Evolutionary conservation across 2,329 filamentous ascomycete species (phyloP).

Genomic region (Aureobasidium sp.): DNA sequence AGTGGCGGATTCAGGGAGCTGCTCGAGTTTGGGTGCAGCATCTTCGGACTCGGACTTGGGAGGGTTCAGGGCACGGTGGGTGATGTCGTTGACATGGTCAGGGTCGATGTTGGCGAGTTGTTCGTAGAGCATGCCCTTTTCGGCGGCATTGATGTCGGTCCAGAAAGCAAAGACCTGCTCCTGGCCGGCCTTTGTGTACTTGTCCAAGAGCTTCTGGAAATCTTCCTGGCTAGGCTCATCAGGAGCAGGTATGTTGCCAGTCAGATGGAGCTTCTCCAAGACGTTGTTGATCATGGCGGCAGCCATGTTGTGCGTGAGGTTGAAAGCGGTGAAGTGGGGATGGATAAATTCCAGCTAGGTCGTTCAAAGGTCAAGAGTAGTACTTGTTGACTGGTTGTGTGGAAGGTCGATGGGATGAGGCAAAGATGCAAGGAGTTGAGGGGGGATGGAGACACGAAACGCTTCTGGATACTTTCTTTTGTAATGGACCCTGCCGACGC

Average conservation of each 20-base stretch:
- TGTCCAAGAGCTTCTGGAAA: conserved; percentile 57
- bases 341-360: not conserved
- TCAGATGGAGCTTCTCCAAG: conserved; percentile 34
- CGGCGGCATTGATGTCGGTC: conserved; percentile 62
- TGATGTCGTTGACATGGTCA: conserved; percentile 77
- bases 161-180: conserved; percentile 82
- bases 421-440: not conserved
- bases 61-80: conserved; percentile 72
- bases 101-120: conserved; percentile 80
- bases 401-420: not conserved
- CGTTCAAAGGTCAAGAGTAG: not conserved
- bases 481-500: not conserved
- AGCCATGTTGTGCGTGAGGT: conserved; percentile 24
- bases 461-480: not conserved
- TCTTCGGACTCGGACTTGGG: conserved; percentile 49
- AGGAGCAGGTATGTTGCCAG: conserved; percentile 27
- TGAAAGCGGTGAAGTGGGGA: not conserved
- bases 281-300: conserved; percentile 30
- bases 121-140: conserved; percentile 70
- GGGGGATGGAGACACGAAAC: not conserved
- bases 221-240: conserved; percentile 55
- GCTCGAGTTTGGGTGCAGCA: conserved; percentile 58
- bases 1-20: conserved; percentile 74
- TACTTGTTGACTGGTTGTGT: not conserved
- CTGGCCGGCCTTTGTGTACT: conserved; percentile 67